phyloP scores from a whole-genome alignment of 768 basidiomycete species.

The Tricholomella constricta region DNA sequence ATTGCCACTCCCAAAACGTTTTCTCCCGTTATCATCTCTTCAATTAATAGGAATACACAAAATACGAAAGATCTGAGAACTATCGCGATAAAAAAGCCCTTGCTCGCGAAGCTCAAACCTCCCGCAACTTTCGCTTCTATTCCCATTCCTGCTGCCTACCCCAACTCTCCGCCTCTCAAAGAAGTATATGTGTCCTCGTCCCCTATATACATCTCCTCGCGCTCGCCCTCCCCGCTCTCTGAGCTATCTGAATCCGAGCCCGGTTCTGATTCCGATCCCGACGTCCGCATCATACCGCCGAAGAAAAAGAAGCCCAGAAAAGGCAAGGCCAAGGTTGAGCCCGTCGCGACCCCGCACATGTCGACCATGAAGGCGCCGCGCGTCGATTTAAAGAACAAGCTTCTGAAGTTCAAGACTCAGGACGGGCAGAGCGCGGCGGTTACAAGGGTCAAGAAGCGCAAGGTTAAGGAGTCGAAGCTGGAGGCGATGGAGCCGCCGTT shows the following conservation, averaged over 20 bases:
- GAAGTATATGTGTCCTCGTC: not conserved
- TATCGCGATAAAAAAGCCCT: not conserved
- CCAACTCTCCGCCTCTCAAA: not conserved
- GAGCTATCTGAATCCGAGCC: not conserved
- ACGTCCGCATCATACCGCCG: constrained; percentile 8
- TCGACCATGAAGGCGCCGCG: not conserved
- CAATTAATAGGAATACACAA: no score
- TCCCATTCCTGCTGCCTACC: not conserved
- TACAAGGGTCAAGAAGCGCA: constrained; percentile 36
- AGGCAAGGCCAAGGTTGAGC: not conserved
- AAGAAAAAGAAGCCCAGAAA: constrained; percentile 7
- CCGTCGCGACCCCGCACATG: not conserved
- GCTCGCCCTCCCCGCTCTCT: constrained; percentile 18
- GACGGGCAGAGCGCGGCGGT: constrained; percentile 25
- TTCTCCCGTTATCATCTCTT: no score
- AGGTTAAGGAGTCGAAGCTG: constrained; percentile 12
- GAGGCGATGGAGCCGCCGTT: constrained; percentile 30
- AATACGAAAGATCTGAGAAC: no score
- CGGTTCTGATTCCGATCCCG: constrained; percentile 12
- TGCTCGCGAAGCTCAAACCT: not conserved
- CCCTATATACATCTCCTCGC: constrained; percentile 18
- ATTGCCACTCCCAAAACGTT: not conserved
- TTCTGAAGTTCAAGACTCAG: constrained; percentile 9
- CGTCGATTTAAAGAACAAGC: constrained; percentile 14
- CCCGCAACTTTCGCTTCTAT: not conserved